Percentiles rank a stretch among this genome's conserved stretches.
These are phyloP conservation scores for Mycena belliarum DNA, from an alignment of 768 basidiomycete species.

Conservation along the genomic window DNA sequence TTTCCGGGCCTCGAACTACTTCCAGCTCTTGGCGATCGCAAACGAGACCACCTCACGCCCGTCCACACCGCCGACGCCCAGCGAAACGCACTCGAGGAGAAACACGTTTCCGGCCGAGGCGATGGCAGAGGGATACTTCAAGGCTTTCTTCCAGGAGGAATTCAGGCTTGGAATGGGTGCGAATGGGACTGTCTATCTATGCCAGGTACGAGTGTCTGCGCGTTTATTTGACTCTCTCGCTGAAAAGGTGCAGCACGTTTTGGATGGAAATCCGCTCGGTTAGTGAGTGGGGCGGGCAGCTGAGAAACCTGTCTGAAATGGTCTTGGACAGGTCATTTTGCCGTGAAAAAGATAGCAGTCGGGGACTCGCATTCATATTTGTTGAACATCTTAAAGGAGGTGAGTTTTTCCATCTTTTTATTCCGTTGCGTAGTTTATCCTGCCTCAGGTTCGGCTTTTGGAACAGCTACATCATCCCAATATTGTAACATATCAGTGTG, in stretches of 20 bases:
- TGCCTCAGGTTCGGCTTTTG: slow-evolving; percentile 71
- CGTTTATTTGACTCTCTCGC: not conserved
- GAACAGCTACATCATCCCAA: slow-evolving; percentile 89
- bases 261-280: slow-evolving; percentile 88
- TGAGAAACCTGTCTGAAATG: slow-evolving; percentile 3
- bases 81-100: slow-evolving; percentile 24
- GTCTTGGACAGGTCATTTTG: slow-evolving; percentile 66
- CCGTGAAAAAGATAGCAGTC: slow-evolving; percentile 96
- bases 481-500: slow-evolving; percentile 88
- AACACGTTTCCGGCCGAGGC: slow-evolving; percentile 61
- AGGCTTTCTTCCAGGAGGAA: slow-evolving; percentile 90
- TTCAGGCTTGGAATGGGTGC: slow-evolving; percentile 92
- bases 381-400: slow-evolving; percentile 79
- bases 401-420: slow-evolving; percentile 23
- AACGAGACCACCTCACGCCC: slow-evolving; percentile 65
- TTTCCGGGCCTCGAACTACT: slow-evolving; percentile 74
- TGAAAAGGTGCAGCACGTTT: slow-evolving; percentile 58
- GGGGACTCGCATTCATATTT: slow-evolving; percentile 88
- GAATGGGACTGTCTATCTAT: slow-evolving; percentile 87
- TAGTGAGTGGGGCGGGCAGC: slow-evolving; percentile 14
- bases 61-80: slow-evolving; percentile 45
- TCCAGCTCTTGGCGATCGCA: slow-evolving; percentile 71
- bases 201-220: slow-evolving; percentile 56
- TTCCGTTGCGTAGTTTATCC: not conserved
- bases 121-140: slow-evolving; percentile 93